These are phyloP conservation scores for Iberis amara DNA, from an alignment of 441 rosid genomes.

Conservation along the genomic window DNA sequence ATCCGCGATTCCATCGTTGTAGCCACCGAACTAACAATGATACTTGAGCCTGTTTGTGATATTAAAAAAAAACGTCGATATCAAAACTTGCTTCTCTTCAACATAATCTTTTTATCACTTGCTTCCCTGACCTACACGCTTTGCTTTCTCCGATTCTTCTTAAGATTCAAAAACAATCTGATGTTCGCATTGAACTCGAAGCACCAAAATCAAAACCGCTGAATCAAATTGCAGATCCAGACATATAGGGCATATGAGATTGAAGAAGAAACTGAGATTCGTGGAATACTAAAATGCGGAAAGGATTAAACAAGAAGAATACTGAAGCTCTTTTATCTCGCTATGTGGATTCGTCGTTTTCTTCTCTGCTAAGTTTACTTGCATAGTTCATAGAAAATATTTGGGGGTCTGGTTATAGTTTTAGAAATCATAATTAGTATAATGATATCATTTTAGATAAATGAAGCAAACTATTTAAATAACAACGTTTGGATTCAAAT, in stretches of 20 bases:
- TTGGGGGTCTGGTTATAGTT: constrained; percentile 11
- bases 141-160: constrained; percentile 3
- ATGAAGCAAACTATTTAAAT: too few species aligned
- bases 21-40: not conserved
- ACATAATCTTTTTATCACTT: constrained; percentile 14
- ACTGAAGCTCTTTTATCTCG: constrained; percentile 7
- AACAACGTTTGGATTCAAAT: too few species aligned
- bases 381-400: constrained; percentile 8
- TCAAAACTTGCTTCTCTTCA: constrained; percentile 24
- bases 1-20: constrained; percentile 71
- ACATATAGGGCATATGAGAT: constrained; percentile 9
- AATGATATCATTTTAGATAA: too few species aligned
- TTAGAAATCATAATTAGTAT: too few species aligned
- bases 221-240: constrained; percentile 30
- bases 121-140: constrained; percentile 29
- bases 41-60: constrained; percentile 11
- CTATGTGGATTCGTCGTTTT: constrained; percentile 6
- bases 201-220: not conserved
- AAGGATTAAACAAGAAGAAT: constrained; percentile 11
- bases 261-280: constrained; percentile 10
- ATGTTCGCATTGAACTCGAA: constrained; percentile 15
- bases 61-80: not conserved
- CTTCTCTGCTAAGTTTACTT: constrained; percentile 24
- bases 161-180: constrained; percentile 13
- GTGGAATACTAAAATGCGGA: constrained; percentile 13